Evolutionary conservation across 371 early-diverging fungal species (phyloP).

Genomic region (Coemansia sp.): DNA sequence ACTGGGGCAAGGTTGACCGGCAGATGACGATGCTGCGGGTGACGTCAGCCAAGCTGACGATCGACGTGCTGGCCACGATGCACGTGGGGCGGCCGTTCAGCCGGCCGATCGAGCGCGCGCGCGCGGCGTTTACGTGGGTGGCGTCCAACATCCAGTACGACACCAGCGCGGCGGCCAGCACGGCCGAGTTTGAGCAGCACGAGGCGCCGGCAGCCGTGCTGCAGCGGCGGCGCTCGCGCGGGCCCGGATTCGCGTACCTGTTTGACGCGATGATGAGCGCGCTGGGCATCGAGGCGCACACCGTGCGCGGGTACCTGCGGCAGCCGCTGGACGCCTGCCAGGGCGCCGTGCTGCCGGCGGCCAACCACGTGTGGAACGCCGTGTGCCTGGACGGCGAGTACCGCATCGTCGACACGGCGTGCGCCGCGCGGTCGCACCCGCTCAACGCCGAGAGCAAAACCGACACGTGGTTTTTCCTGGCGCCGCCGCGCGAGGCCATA

Average conservation of each 20-base stretch:
- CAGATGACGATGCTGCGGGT: conserved; percentile 49
- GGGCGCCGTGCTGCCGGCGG: conserved; percentile 48
- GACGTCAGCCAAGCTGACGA: conserved; percentile 38
- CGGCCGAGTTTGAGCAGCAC: conserved; percentile 42
- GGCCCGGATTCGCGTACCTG: conserved; percentile 53
- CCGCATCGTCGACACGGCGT: conserved; percentile 51
- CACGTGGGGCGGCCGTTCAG: conserved; percentile 50
- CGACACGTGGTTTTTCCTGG: conserved; percentile 52
- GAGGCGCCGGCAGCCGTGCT: conserved; percentile 46
- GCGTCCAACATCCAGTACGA: conserved; percentile 50
- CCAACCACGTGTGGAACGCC: conserved; percentile 54
- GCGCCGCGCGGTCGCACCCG: conserved; percentile 49
- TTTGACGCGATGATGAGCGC: conserved; percentile 49
- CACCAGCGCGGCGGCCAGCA: conserved; percentile 32
- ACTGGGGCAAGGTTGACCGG: conserved; percentile 50
- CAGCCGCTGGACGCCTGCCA: conserved; percentile 48
- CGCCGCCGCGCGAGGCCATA: conserved; percentile 46
- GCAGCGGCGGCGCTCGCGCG: conserved; percentile 49
- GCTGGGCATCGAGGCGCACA: conserved; percentile 48
- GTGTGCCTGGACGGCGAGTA: conserved; percentile 54
- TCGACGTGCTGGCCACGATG: conserved; percentile 47
- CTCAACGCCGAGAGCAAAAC: conserved; percentile 39
- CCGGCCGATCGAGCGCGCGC: conserved; percentile 43
- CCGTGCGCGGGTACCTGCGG: conserved; percentile 51
- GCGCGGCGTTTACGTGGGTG: conserved; percentile 51